Percentiles rank a stretch among this genome's conserved stretches.
Conservation (phyloP, 306 rosid genomes). For the Ochetophila trinervis region DNA sequence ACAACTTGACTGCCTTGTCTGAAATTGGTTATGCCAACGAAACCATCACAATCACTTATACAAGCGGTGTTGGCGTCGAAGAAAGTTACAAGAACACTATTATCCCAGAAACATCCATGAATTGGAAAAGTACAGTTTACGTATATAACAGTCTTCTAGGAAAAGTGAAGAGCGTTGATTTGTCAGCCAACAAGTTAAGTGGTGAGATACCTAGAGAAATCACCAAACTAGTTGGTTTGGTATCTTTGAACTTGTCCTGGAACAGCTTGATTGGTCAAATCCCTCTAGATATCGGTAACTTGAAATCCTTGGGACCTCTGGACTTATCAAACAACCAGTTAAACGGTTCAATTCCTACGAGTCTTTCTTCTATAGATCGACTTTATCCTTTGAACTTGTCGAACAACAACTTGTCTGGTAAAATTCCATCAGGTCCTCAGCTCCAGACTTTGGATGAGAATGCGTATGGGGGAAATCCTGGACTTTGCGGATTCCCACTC, state of each 20-base stretch:
- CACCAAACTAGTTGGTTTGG: conserved; percentile 5
- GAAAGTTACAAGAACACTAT: neutral
- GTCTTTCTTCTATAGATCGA: neutral
- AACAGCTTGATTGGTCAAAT: conserved; percentile 8
- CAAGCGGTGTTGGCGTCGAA: neutral
- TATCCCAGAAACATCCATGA: neutral
- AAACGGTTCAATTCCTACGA: neutral
- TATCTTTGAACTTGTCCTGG: conserved; percentile 21
- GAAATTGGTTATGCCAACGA: neutral
- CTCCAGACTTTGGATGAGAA: neutral
- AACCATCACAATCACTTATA: neutral
- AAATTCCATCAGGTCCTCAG: conserved; percentile 14
- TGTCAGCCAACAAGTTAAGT: conserved; percentile 2
- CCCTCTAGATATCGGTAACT: conserved; percentile 6
- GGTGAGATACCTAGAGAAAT: conserved; percentile 19
- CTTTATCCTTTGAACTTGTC: conserved; percentile 14
- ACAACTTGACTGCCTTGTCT: conserved; percentile 2
- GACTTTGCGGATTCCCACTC: conserved; percentile 25
- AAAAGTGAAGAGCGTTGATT: conserved; percentile 7
- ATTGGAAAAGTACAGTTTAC: neutral
- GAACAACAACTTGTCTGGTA: conserved; percentile 15
- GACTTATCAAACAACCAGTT: conserved; percentile 24
- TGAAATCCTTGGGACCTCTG: neutral
- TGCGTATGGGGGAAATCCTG: conserved; percentile 8
- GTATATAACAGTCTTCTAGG: neutral